Base-by-base conservation (phyloP, 2,329 filamentous ascomycete species). In the Trichoderma gracile region DNA sequence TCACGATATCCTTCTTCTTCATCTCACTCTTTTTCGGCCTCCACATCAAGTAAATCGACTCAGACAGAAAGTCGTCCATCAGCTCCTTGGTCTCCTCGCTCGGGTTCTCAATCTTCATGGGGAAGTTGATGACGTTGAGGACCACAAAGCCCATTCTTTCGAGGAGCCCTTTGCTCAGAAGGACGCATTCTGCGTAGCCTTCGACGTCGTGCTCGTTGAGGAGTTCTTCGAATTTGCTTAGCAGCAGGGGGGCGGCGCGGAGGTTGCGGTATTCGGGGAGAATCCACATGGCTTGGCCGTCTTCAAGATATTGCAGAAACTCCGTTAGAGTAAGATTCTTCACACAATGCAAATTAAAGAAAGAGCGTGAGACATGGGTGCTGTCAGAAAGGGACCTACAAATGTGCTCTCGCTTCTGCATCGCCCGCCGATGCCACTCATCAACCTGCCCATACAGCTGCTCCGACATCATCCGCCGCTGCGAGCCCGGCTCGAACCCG, bases 401-500 rank as follows among this genome's bases (percentile, higher is more conserved):
- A 6, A 49, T 25, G 8, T 59, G 56, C 45, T 59, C 56, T 19
- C 45, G 30, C 27, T 30, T 17, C 21, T 49, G 15, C 56, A 50
- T 59, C 15, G 33, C 33, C 15, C 46, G 56, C 15, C 45, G 21
- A 15, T 58, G 56, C 56, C 56, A 58, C 5, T 14, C 40, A 40
- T 58, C 27, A 17, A 58, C 30, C 9, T 58, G 56, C 25, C 56
- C 56, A 6, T 58, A 58, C 7, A 58, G 25, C 19, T 58, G 56
- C 43, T 58, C 56, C 38, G 56, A 58, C 30, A 58, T 30, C 27
- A 23, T 8, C 19, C 30, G 56, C 2, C 47, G 45, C 43, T 58
- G 43, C 14, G 56, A 58, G 1, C 56, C 56, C 5, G 43, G 43
- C 15, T 58, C 56, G 17, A 58, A 58, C 6, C 56, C 56, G 3